Evolutionary conservation across 2,329 filamentous ascomycete species (phyloP), one percentile per base, ranked within the genome.

Genomic region (Colletotrichum sp.): DNA sequence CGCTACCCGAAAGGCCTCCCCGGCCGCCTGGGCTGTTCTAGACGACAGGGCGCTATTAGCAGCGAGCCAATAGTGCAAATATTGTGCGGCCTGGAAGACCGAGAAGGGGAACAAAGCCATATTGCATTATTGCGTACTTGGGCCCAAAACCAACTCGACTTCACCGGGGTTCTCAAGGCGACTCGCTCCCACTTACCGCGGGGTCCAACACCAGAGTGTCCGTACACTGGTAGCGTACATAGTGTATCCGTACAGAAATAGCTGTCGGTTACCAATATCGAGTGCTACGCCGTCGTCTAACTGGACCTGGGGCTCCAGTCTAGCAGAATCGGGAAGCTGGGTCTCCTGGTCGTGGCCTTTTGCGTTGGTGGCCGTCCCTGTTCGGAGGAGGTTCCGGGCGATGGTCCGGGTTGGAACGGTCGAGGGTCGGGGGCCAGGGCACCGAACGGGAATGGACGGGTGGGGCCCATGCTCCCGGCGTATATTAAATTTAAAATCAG

Each of bases 401-500:
- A 16, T 48, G 63, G 36, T 15, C 63, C 34, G 63, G 36, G 63
- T 52, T 66, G 26, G 63, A 66, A 24, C 30, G 30, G 63, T 66
- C 63, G 39, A 52, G 64, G 34, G 71, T 43, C 57, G n/a, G 64
- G 52, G 55, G 52, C 26, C 59, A 65, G 43, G 66, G 34, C 34
- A 52, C 28, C 59, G 67, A 52, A 32, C 72, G 61, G 72, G 43
- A 60, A 24, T 66, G 61, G 66, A 15, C 30, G n/a, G 32, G 43
- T 59, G 70, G 70, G 34, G 63, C 36, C 13, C 16, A 15, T 39
- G 68, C n/a, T 30, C 68, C 63, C 36, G 61, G 61, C 52, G 63
- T 72, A 75, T 60, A 72, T 75, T 72, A 61, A 36, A 72, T 61
- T 43, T 60, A 61, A 61, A 61, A 67, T 74, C 72, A 71, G 72